These are phyloP conservation scores for Neopestalotiopsis clavispora DNA, from an alignment of 2,329 filamentous ascomycete genomes.

Conservation along the genomic window DNA sequence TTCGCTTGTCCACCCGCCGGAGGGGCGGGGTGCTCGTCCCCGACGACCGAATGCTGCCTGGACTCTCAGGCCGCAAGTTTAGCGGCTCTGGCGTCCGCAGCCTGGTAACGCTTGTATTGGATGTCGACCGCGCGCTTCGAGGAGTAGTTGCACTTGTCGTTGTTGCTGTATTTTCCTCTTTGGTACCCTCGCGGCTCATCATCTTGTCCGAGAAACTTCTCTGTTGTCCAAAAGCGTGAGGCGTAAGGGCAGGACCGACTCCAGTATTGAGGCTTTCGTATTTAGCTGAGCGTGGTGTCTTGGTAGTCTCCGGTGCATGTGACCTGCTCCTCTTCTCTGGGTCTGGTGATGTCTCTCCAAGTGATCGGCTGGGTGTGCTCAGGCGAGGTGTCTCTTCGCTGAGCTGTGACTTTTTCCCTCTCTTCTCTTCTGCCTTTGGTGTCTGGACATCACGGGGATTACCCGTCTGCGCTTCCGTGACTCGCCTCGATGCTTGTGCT, in stretches of 20 bases:
- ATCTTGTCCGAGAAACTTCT: conserved; percentile 47
- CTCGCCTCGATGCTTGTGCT: conserved; percentile 39
- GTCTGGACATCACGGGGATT: conserved; percentile 44
- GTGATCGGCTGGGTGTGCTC: conserved; percentile 16
- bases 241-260: conserved; percentile 24
- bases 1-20: conserved; percentile 66
- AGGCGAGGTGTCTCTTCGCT: conserved; percentile 32
- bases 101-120: conserved; percentile 59
- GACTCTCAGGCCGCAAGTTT: conserved; percentile 66
- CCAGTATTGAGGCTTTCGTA: conserved; percentile 26
- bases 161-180: conserved; percentile 22
- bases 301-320: conserved; percentile 21
- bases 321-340: conserved; percentile 17
- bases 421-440: conserved; percentile 34
- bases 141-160: conserved; percentile 19
- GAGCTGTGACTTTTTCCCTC: conserved; percentile 28
- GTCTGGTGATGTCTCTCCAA: conserved; percentile 19
- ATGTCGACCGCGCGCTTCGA: conserved; percentile 45
- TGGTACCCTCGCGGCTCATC: conserved; percentile 27
- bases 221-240: conserved; percentile 24
- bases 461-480: conserved; percentile 48
- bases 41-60: conserved; percentile 54
- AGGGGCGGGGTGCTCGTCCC: conserved; percentile 65
- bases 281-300: conserved; percentile 26
- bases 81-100: conserved; percentile 59